Evolutionary conservation across 805 yeast genomes (phyloP), one percentile per base, ranked within the genome.

Genomic region (Ascoidea rubescens): DNA sequence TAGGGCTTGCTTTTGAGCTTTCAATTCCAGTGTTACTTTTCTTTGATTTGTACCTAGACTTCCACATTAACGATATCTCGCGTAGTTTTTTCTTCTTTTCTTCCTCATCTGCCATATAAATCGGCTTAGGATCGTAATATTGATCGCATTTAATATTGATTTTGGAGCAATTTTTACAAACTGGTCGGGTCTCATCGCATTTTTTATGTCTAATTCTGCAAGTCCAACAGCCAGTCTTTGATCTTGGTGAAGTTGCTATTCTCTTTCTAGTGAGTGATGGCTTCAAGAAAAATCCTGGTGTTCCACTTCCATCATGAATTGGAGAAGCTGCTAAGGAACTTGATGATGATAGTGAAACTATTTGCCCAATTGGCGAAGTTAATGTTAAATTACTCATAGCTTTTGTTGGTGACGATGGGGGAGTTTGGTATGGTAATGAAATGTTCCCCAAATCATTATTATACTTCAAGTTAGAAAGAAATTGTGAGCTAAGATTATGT

Each of bases 191-290:
- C 56, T 77, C 78, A 58, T 79, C 84, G 64, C 86, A 80, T 67
- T 80, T 80, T 67, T 81, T 73, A 65, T 80, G 81, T 59, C 84
- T 72, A 55, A 75, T 72, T 51, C 85, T 71, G 62, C 87, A 81
- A 48, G 80, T 79, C 55, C 79, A 68, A 58, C 84, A 79, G 4
- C 79, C 79, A 4, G 78, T 72, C 55, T 74, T 70, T 5, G 75
- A 71, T 59, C 78, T 62, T 7, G 58, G 58, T 5, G 58, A 57
- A 10, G 58, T 55, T 1, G 58, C 58, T 5, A 55, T 47, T 45
- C 58, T 50, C 43, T 55, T 55, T 49, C 58, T 49, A 14, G 52
- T 55, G 21, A 55, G 51, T 12, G 52, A 48, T 12, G 58, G 58
- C 47, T 54, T 55, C n/a, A 55, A 48, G 10, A 48, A 17, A 48